Evolutionary conservation across 495 filamentous ascomycete genomes (phyloP), one percentile per base, ranked within the genome.

Genomic region (Cenococcum geophilum): DNA sequence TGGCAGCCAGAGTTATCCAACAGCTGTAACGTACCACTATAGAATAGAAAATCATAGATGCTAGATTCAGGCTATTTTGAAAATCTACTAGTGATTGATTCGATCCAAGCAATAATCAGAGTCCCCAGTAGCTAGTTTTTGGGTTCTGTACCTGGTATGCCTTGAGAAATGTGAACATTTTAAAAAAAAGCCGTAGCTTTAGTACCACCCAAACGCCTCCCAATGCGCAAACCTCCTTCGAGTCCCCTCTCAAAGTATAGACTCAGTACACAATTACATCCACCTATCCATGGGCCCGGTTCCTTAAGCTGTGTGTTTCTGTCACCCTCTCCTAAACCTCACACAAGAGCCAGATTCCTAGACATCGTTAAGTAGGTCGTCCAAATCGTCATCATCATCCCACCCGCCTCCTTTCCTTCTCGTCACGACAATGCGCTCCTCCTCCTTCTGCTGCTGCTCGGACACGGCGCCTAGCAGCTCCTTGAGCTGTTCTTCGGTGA

Each of bases 401-500:
- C 92, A 89, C 73, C 87, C 89, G 58, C 83, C 87, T n/a, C 82
- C 86, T 73, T 91, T 96, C 71, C 91, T 79, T 70, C 93, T 78
- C 58, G 71, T 86, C 50, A 96, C 85, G 48, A 92, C 89, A 72
- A 97, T 89, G 76, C 89, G 95, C 57, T 87, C 82, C 67, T 86
- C 83, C 72, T 72, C 70, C 61, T 79, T 78, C 65, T 81, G 73
- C 66, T 80, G 87, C 73, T 95, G 88, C 14, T 76, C 74, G 4
- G 87, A 85, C 60, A 97, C 78, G 16, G 90, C 89, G 56, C 83
- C 87, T 65, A 98, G 72, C 42, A 98, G 76, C 61, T 95, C 89
- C 77, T 97, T 95, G 61, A 98, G 79, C 75, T 97, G 91, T 52
- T 86, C 86, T 75, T 98, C 93, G 0, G 89, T 92, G 49, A 97